Base-by-base conservation (phyloP, 129 eudicot species). In the Lactuca sativa region DNA sequence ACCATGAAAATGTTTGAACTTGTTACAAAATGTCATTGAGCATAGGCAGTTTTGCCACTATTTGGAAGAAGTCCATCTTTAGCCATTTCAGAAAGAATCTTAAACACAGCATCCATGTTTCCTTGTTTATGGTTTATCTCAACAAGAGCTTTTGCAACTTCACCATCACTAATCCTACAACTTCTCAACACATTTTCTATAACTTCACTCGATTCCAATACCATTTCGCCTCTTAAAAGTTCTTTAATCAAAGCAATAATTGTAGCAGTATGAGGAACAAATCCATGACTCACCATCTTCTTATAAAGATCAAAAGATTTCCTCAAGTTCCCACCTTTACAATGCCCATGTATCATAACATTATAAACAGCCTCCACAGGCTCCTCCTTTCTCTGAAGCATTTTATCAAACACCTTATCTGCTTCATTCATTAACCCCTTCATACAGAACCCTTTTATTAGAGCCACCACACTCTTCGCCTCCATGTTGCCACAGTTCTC, bases 361-460 rank as follows among this genome's bases (percentile, higher is more conserved):
- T 85, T 90, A 74, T 95, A 95, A 54, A 80, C 89, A 44, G 86
- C 90, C 64, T 78, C 97, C 48, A 36, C 56, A 40, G 89, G 89
- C 52, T 68, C 72, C 65, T 78, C 74, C 48, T 73, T 69, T 61
- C 61, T 71, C 70, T 83, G 74, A 74, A 87, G 73, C 86, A 90
- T 83, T 36, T 81, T 77, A 40, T 85, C 81, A 74, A 90, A 95
- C 71, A 87, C 95, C 59, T 80, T 76, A 67, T 95, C 99, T 18
- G 97, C 99, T 78, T 95, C 97, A 31, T 76, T 87, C 97, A 90
- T 80, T 83, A 95, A 82, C 49, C 96, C 97, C 69, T 90, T 90
- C 95, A 90, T 83, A 81, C 99, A 95, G 70, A 95, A 90, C 64
- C 97, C 97, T 72, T 95, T 90, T 56, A 95, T 75, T 11, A 95